A percentile compares a stretch with the other conserved stretches of the same genome.
Evolutionary conservation across 306 rosid species (phyloP).

Genomic region (Chamaecrista fasciculata): DNA sequence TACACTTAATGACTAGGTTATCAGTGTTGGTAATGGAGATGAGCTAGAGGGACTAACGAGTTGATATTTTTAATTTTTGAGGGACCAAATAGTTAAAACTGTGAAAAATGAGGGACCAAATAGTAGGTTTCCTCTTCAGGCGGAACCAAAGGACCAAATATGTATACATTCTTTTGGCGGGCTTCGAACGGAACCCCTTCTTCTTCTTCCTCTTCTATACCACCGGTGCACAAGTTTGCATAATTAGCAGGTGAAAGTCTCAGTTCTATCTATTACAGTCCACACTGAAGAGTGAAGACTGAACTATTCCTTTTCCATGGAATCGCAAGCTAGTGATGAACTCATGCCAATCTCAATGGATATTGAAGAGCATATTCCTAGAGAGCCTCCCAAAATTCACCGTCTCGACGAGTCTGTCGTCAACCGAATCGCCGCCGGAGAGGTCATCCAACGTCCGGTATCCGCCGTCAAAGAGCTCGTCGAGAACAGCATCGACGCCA

Average conservation of each 20-base stretch:
- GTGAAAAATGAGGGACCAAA: too few relatives aligned
- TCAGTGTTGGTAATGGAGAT: too few relatives aligned
- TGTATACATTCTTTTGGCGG: too few relatives aligned
- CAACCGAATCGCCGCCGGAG: constrained; percentile 94
- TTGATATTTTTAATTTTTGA: too few relatives aligned
- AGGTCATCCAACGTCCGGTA: constrained; percentile 88
- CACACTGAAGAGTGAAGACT: neutral
- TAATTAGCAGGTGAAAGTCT: neutral
- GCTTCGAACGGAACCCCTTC: too few relatives aligned
- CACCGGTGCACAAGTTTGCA: too few relatives aligned
- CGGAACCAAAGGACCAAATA: too few relatives aligned
- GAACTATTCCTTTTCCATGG: neutral
- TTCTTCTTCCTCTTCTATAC: too few relatives aligned
- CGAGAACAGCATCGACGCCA: constrained; percentile 93
- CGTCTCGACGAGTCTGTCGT: constrained; percentile 81
- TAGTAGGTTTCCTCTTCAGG: too few relatives aligned
- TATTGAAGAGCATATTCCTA: constrained; percentile 16
- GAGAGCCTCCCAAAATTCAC: constrained; percentile 70
- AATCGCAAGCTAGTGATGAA: neutral
- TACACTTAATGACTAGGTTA: too few relatives aligned
- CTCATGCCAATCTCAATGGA: constrained; percentile 33
- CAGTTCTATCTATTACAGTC: neutral
- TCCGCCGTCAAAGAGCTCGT: constrained; percentile 88
- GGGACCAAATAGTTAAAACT: too few relatives aligned
- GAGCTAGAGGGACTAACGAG: too few relatives aligned